Conservation (phyloP, 2,329 filamentous ascomycete species). For the Fusarium globosum region DNA sequence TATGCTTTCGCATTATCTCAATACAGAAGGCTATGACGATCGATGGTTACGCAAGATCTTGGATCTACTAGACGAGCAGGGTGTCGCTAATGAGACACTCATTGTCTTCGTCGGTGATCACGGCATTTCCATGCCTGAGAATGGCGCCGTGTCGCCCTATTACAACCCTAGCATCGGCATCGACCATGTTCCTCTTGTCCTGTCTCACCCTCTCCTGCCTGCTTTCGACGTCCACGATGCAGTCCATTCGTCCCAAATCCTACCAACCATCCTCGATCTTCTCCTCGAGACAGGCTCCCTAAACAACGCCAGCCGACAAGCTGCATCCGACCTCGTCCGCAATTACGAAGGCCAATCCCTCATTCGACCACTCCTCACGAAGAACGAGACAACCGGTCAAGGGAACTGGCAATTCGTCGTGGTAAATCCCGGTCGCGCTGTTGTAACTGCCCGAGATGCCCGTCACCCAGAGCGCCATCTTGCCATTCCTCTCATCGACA, state of each 20-base stretch:
- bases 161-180: conserved; percentile 48
- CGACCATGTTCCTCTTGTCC: conserved; percentile 47
- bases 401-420: conserved; percentile 50
- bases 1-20: conserved; percentile 48
- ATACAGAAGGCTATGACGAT: conserved; percentile 49
- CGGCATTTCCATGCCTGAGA: conserved; percentile 49
- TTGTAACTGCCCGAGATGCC: conserved; percentile 48
- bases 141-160: conserved; percentile 45
- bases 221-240: conserved; percentile 44
- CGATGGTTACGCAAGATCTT: conserved; percentile 47
- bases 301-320: conserved; percentile 30
- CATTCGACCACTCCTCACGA: conserved; percentile 36
- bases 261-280: conserved; percentile 49
- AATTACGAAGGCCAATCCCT: conserved; percentile 51
- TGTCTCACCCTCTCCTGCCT: conserved; percentile 48
- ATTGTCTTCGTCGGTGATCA: conserved; percentile 51
- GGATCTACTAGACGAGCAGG: conserved; percentile 47
- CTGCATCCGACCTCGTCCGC: conserved; percentile 38
- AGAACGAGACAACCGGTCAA: conserved; percentile 32
- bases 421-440: conserved; percentile 48
- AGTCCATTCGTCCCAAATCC: conserved; percentile 46
- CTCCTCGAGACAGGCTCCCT: conserved; percentile 48
- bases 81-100: conserved; percentile 49
- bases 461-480: conserved; percentile 46
- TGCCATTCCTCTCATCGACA: conserved; percentile 47